phyloP scores from a whole-genome alignment of 148 eudicot genomes.

The Chenopodium album region DNA sequence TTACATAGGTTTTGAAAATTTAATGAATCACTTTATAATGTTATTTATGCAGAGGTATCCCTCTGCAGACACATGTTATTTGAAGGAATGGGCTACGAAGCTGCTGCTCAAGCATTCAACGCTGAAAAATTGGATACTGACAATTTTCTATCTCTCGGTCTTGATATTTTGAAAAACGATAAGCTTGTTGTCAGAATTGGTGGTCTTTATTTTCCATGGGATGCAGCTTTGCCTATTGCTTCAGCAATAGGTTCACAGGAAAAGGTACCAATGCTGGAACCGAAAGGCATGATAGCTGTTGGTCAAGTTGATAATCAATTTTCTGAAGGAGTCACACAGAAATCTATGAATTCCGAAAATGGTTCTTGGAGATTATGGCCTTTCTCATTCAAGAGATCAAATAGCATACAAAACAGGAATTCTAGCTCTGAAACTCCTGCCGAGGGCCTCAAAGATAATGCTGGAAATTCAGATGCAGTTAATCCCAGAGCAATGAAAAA shows the following conservation, averaged over 20 bases:
- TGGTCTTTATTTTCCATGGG: slow-evolving; percentile 52
- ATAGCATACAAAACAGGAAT: slow-evolving; percentile 36
- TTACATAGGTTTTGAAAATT: background rate
- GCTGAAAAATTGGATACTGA: slow-evolving; percentile 37
- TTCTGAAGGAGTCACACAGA: slow-evolving; percentile 38
- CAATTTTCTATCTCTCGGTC: slow-evolving; percentile 35
- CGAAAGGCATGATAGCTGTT: slow-evolving; percentile 42
- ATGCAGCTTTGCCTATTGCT: slow-evolving; percentile 44
- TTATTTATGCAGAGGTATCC: slow-evolving; percentile 36
- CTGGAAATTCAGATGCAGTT: slow-evolving; percentile 27
- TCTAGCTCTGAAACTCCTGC: slow-evolving; percentile 27
- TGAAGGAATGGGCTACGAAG: slow-evolving; percentile 56
- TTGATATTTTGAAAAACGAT: slow-evolving; percentile 31
- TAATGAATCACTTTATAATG: background rate
- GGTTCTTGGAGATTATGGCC: slow-evolving; percentile 74
- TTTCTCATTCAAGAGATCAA: slow-evolving; percentile 55
- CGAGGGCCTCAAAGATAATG: slow-evolving; percentile 19
- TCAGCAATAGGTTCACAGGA: slow-evolving; percentile 36
- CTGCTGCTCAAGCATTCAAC: slow-evolving; percentile 43
- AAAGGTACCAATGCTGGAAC: slow-evolving; percentile 34
- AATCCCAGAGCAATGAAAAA: slow-evolving; percentile 40
- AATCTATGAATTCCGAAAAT: slow-evolving; percentile 35
- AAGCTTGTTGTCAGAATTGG: slow-evolving; percentile 46
- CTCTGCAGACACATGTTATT: slow-evolving; percentile 43
- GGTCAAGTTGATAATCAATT: slow-evolving; percentile 34